A percentile compares a stretch with the other conserved stretches of the same genome.
phyloP scores from a whole-genome alignment of 2,329 filamentous ascomycete genomes.

The Atkinsonella texensis region DNA sequence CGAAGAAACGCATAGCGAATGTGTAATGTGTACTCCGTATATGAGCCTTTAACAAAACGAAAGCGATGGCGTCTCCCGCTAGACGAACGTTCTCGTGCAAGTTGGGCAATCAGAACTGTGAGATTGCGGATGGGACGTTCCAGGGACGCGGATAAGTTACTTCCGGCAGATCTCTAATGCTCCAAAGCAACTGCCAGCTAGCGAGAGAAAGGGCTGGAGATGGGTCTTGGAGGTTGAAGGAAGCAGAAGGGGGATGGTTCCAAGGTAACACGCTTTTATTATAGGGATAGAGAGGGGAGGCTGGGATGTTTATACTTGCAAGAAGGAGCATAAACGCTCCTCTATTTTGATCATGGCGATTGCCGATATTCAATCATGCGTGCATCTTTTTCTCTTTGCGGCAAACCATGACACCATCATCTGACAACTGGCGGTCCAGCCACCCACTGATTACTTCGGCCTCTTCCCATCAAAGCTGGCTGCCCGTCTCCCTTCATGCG shows the following conservation, averaged over 20 bases:
- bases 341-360: too few species aligned
- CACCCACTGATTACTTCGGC: background rate
- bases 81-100: background rate
- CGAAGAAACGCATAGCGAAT: constrained; percentile 1
- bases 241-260: background rate
- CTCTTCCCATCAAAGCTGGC: background rate
- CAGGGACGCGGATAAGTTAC: background rate
- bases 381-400: background rate
- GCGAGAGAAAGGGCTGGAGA: background rate
- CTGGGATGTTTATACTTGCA: background rate
- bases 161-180: background rate
- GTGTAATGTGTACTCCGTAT: background rate
- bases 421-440: background rate
- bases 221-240: background rate
- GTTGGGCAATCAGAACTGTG: too few species aligned
- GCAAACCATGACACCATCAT: background rate
- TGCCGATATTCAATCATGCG: too few species aligned
- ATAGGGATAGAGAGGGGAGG: background rate
- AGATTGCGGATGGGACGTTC: background rate
- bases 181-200: background rate
- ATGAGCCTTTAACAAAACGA: background rate
- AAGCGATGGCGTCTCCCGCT: background rate
- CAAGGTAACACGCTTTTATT: background rate
- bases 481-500: background rate
- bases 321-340: too few species aligned